A percentile compares a stretch with the other conserved stretches of the same genome.
These are phyloP conservation scores for Anethum foeniculum DNA, from an alignment of 140 eudicot genomes.

Conservation along the genomic window DNA sequence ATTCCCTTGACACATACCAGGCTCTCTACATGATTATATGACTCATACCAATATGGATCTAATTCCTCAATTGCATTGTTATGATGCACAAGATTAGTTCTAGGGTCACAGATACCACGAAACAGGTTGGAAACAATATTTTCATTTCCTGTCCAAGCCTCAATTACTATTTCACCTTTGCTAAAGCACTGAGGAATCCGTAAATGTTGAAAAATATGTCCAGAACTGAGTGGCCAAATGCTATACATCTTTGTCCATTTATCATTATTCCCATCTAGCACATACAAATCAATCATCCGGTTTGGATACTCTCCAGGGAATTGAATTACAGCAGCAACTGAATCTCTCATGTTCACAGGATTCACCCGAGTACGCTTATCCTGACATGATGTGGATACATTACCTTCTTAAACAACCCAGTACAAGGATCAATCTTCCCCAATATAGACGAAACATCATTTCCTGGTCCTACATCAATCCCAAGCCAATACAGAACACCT, in stretches of 20 bases:
- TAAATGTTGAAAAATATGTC: neutral
- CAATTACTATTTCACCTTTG: neutral
- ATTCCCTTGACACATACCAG: neutral
- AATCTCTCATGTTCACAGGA: neutral
- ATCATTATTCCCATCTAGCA: neutral
- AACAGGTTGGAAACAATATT: neutral
- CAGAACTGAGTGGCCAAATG: neutral
- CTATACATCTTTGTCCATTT: neutral
- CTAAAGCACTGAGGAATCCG: neutral
- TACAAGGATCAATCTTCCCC: neutral
- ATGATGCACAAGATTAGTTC: neutral
- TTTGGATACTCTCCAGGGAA: neutral
- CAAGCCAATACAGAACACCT: neutral
- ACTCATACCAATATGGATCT: neutral
- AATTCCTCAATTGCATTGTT: neutral
- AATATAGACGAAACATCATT: accelerated
- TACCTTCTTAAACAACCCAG: neutral
- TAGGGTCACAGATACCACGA: neutral
- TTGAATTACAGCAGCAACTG: neutral
- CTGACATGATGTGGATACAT: neutral
- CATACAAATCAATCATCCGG: neutral
- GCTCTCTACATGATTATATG: neutral
- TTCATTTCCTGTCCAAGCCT: neutral
- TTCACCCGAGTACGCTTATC: neutral
- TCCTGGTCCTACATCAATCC: neutral